Conservation (phyloP, 2,329 filamentous ascomycete species). For the Tolypocladium endophyticum region DNA sequence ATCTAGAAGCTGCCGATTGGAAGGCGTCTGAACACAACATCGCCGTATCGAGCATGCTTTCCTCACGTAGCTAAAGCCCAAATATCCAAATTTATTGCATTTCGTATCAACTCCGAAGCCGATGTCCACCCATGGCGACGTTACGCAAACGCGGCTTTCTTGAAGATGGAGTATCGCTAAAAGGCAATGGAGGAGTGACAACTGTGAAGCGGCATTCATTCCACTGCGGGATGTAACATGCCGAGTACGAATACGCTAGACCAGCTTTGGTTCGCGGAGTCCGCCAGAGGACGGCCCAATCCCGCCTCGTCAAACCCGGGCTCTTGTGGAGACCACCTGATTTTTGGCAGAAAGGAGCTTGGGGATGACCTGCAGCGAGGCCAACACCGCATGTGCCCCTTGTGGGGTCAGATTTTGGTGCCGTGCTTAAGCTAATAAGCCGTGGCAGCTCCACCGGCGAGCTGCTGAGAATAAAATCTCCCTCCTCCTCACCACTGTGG, state of each 20-base stretch:
- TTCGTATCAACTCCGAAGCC: not conserved
- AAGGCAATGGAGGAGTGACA: not conserved
- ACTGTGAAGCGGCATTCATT: not conserved
- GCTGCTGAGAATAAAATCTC: not conserved
- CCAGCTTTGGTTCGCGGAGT: not conserved
- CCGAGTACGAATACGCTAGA: not conserved
- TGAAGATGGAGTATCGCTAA: not conserved
- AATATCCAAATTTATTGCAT: not conserved
- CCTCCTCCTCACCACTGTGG: not conserved
- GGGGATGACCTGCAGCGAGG: not conserved
- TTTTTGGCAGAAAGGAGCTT: not conserved
- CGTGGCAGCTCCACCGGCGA: not conserved
- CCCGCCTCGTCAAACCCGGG: not conserved
- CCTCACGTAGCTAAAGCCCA: no score
- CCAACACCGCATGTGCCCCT: not conserved
- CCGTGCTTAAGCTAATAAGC: not conserved
- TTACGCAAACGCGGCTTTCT: not conserved
- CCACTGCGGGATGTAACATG: not conserved
- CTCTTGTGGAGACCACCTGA: not conserved
- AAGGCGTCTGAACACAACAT: no score
- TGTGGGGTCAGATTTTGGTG: not conserved
- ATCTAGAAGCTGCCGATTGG: not conserved
- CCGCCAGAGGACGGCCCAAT: not conserved
- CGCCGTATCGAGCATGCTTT: no score
- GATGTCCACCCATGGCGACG: not conserved